Evolutionary conservation across 345 rosid genomes (phyloP).

Genomic region (Reutealis trisperma): DNA sequence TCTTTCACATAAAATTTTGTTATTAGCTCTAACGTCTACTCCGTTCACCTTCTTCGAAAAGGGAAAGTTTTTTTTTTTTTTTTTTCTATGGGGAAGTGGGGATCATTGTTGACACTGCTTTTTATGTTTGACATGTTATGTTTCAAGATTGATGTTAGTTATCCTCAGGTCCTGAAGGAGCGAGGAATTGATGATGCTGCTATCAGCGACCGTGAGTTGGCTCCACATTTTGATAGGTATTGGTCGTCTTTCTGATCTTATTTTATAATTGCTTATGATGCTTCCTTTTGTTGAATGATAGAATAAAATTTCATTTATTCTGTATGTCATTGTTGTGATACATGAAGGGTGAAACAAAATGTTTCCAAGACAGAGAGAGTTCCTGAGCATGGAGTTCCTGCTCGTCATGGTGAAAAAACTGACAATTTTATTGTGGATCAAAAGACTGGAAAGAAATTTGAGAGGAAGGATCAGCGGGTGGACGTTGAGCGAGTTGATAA

Average conservation of each 20-base stretch:
- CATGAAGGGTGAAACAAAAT: slow-evolving; percentile 47
- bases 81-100: no score
- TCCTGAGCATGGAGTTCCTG: slow-evolving; percentile 37
- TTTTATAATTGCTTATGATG: background rate
- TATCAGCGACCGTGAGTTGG: slow-evolving; percentile 41
- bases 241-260: background rate
- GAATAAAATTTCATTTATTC: background rate
- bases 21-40: background rate
- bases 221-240: slow-evolving; percentile 59
- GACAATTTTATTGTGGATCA: slow-evolving; percentile 42
- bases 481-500: slow-evolving; percentile 52
- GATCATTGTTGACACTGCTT: background rate
- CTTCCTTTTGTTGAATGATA: background rate
- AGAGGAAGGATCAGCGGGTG: slow-evolving; percentile 51
- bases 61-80: background rate
- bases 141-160: slow-evolving; percentile 3
- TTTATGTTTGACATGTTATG: background rate
- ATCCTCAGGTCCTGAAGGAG: slow-evolving; percentile 67
- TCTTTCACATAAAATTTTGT: background rate
- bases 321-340: background rate
- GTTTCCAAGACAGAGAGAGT: slow-evolving; percentile 46
- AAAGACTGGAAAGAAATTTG: slow-evolving; percentile 48
- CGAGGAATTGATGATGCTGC: slow-evolving; percentile 56
- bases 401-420: slow-evolving; percentile 40
- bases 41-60: background rate